phyloP scores from a whole-genome alignment of 1,284 basidiomycete genomes.

The Apiotrichum siamense region DNA sequence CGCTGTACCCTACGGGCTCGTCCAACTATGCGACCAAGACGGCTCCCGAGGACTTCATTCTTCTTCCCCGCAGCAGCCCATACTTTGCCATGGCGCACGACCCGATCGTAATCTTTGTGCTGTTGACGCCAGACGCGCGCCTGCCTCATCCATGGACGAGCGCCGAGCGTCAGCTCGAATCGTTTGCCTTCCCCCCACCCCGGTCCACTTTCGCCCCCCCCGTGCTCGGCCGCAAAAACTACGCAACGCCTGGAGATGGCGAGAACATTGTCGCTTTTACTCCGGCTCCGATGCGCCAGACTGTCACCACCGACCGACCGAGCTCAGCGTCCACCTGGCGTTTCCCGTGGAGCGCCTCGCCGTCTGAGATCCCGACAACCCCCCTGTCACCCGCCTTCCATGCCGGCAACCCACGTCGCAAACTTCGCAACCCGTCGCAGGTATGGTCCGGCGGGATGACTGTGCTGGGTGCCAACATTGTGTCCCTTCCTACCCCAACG shows the following conservation, averaged over 20 bases:
- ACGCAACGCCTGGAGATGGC: constrained; percentile 37
- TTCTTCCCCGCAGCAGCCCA: constrained; percentile 65
- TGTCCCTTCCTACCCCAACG: constrained; percentile 35
- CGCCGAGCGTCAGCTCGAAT: constrained; percentile 43
- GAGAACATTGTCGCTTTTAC: constrained; percentile 42
- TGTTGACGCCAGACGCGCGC: constrained; percentile 39
- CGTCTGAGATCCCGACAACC: not conserved
- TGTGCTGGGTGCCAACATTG: constrained; percentile 39
- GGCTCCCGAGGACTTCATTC: constrained; percentile 68
- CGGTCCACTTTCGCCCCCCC: constrained; percentile 34
- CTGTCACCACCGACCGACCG: not conserved
- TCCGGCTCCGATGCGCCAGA: constrained; percentile 25
- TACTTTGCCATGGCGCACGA: constrained; percentile 67
- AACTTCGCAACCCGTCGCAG: constrained; percentile 35
- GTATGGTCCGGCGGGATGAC: constrained; percentile 40
- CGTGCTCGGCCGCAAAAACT: constrained; percentile 42
- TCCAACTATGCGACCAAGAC: constrained; percentile 60
- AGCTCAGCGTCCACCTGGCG: constrained; percentile 27
- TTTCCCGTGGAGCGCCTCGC: constrained; percentile 35
- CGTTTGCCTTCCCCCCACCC: constrained; percentile 49
- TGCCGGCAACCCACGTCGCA: constrained; percentile 11
- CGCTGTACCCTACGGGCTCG: constrained; percentile 56
- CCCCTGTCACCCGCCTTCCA: not conserved
- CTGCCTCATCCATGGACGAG: constrained; percentile 32
- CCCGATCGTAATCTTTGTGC: constrained; percentile 59